These are phyloP conservation scores for Megacollybia marginata DNA, from an alignment of 768 basidiomycete species.

Conservation along the genomic window DNA sequence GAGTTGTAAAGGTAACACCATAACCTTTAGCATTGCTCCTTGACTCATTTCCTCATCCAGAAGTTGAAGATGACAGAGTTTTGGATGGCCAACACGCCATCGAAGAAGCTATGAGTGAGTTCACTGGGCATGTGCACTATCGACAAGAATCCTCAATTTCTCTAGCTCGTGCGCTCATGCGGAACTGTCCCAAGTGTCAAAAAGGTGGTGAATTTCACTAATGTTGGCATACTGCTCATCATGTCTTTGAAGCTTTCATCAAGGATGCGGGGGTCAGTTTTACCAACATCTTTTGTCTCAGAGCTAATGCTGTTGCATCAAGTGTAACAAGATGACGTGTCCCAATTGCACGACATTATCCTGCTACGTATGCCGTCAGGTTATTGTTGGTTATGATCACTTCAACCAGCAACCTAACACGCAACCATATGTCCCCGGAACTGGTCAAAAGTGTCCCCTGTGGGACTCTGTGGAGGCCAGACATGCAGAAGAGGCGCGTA, in stretches of 20 bases:
- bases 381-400: slow-evolving; percentile 73
- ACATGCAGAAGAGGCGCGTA: slow-evolving; percentile 56
- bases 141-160: neutral
- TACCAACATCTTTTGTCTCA: slow-evolving; percentile 1
- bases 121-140: slow-evolving; percentile 1
- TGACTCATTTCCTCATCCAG: slow-evolving; percentile 26
- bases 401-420: slow-evolving; percentile 31
- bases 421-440: slow-evolving; percentile 12
- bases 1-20: slow-evolving; percentile 57
- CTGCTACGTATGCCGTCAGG: slow-evolving; percentile 77
- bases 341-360: slow-evolving; percentile 65
- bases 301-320: neutral
- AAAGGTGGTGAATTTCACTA: slow-evolving; percentile 42
- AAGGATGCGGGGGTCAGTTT: slow-evolving; percentile 67
- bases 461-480: slow-evolving; percentile 65
- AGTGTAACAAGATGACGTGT: slow-evolving; percentile 94
- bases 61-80: slow-evolving; percentile 67
- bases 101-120: slow-evolving; percentile 88
- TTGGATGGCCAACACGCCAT: slow-evolving; percentile 70
- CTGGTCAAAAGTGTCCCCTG: slow-evolving; percentile 44
- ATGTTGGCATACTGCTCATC: neutral
- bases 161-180: slow-evolving; percentile 72
- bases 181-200: slow-evolving; percentile 80
- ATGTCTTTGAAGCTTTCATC: slow-evolving; percentile 52
- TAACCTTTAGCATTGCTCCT: neutral